Evolutionary conservation across 2,329 filamentous ascomycete genomes (phyloP), one percentile per base, ranked within the genome.

Genomic region (Aureobasidium sp.): DNA sequence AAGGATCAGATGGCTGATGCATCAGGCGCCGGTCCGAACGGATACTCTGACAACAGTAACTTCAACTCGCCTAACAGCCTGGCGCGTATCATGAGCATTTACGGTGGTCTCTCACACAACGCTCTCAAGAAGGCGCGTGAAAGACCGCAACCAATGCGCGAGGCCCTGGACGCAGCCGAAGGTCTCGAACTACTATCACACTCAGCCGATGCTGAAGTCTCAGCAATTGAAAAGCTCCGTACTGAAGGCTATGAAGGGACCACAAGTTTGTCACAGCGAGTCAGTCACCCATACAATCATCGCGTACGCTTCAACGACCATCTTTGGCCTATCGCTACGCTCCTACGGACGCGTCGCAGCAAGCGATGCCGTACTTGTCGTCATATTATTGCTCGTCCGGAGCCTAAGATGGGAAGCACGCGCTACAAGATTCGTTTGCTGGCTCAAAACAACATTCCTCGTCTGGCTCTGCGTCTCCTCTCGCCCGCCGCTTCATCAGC

Each of bases 351-450:
- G 0, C 97, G 97, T 72, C 88, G 93, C 41, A 91, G 91, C 22
- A 97, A 97, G 77, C 90, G 94, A 49, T 99, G 94, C 75, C 88
- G 90, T 56, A 84, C 87, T 12, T 99, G 94, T 76, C 88, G 94
- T 14, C 93, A 97, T 77, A 97, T 97, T 71, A 88, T 99, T 68
- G 89, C 91, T 64, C 95, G 96, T 73, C 94, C 93, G 15, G 94
- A 99, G 75, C 84, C 87, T 63, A 99, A 97, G 75, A 87, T 96
- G 36, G 85, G 86, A 51, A 93, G 89, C 58, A 94, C 89, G 7
- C 88, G 92, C 34, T 97, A 94, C 82, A 89, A 93, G 70, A 97
- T 99, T 74, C 89, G 90, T 61, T 83, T 97, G 0, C 87, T 97
- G 5, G 95, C 94, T 14, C 70, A 77, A 61, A 91, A 87, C 71